phyloP scores from a whole-genome alignment of 148 eudicot species.

The Heliosperma pusillum region DNA sequence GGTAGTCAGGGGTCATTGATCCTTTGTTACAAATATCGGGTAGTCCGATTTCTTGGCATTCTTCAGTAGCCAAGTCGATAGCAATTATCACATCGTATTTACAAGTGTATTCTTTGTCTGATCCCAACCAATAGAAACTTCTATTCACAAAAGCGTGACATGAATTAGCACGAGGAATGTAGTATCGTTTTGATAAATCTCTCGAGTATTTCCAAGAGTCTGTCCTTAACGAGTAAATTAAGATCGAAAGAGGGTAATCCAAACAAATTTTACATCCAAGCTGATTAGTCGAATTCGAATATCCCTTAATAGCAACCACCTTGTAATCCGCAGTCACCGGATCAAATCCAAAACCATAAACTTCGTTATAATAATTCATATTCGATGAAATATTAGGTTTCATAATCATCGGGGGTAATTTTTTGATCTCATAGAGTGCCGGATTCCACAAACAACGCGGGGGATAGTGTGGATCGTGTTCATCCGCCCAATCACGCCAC shows the following conservation, averaged over 20 bases:
- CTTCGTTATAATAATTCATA: not conserved
- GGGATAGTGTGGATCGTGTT: no score
- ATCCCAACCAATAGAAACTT: constrained; percentile 1
- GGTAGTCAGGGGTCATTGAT: no score
- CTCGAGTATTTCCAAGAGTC: not conserved
- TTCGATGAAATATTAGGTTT: not conserved
- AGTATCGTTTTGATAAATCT: not conserved
- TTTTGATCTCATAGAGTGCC: not conserved
- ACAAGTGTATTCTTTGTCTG: not conserved
- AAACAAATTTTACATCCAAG: not conserved
- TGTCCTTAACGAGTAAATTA: not conserved
- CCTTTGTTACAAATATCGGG: no score
- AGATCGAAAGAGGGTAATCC: not conserved
- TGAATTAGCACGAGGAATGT: not conserved
- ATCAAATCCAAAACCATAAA: constrained; percentile 18
- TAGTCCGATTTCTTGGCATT: not conserved
- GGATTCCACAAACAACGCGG: constrained; percentile 8
- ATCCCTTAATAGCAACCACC: not conserved
- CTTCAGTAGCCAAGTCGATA: not conserved
- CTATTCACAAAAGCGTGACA: not conserved
- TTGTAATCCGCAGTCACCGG: not conserved
- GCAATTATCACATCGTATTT: not conserved
- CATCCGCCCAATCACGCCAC: constrained; percentile 3
- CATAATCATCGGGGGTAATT: not conserved
- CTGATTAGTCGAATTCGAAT: no score